These are phyloP conservation scores for Blastomyces emzantsi DNA, from an alignment of 2,329 filamentous ascomycete species.

Conservation along the genomic window DNA sequence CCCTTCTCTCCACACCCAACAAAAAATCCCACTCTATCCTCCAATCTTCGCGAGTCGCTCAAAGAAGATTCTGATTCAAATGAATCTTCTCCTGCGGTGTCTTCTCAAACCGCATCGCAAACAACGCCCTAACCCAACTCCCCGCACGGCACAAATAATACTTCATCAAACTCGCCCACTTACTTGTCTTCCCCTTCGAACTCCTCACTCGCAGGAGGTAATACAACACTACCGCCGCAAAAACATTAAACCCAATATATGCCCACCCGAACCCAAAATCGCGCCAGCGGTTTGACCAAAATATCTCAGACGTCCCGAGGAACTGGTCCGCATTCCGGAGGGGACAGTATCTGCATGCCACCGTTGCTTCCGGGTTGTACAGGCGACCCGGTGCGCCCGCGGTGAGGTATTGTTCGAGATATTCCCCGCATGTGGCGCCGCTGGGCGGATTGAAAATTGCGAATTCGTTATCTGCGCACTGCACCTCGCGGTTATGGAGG, in stretches of 20 bases:
- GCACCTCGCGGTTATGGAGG: constrained; percentile 56
- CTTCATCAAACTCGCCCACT: constrained; percentile 11
- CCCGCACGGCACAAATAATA: constrained; percentile 13
- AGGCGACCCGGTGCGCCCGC: constrained; percentile 46
- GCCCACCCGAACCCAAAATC: constrained; percentile 58
- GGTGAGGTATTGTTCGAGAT: constrained; percentile 46
- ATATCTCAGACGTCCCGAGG: constrained; percentile 38
- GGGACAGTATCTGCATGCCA: constrained; percentile 44
- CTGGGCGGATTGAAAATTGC: constrained; percentile 55
- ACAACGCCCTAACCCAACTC: constrained; percentile 12
- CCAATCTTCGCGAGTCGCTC: background rate
- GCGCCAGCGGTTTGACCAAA: constrained; percentile 55
- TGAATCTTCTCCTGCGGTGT: constrained; percentile 15
- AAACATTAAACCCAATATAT: constrained; percentile 52
- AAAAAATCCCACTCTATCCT: background rate
- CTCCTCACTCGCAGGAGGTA: constrained; percentile 34
- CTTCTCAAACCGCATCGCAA: constrained; percentile 14
- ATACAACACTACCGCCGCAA: constrained; percentile 48
- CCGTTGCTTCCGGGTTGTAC: constrained; percentile 40
- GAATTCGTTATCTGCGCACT: constrained; percentile 61
- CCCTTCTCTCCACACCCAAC: background rate
- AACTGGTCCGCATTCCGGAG: constrained; percentile 35
- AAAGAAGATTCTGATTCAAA: constrained; percentile 14
- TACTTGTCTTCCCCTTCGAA: constrained; percentile 11
- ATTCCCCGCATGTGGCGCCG: constrained; percentile 52